Conservation (phyloP, 345 rosid genomes). For the Orychophragmus violaceus region DNA sequence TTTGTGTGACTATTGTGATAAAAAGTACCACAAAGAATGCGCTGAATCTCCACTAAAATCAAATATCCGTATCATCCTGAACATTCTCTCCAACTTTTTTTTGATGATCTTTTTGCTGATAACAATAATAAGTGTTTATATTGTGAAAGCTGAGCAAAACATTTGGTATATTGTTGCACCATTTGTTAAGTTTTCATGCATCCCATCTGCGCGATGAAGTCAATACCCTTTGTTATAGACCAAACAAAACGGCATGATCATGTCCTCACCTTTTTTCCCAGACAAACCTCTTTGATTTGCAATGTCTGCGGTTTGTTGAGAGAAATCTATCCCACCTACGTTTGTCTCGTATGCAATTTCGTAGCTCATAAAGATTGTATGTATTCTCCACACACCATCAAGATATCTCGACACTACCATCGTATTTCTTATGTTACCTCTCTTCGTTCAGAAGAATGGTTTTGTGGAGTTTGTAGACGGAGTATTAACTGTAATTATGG, state of each 20-base stretch:
- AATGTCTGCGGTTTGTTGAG: neutral
- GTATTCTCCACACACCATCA: neutral
- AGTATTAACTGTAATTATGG: neutral
- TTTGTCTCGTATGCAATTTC: neutral
- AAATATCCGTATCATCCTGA: neutral
- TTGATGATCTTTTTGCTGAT: too few species aligned
- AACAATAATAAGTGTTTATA: neutral
- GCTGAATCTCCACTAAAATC: neutral
- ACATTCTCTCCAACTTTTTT: neutral
- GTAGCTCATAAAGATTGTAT: neutral
- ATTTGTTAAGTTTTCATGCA: neutral
- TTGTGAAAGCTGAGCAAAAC: neutral
- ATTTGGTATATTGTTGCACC: neutral
- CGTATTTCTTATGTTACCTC: neutral
- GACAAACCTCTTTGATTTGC: neutral
- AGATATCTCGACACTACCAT: neutral
- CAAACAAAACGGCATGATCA: neutral
- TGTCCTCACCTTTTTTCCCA: neutral
- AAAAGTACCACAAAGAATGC: neutral
- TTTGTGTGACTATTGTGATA: neutral
- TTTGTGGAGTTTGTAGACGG: neutral
- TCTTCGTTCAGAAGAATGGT: neutral
- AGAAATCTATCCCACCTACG: neutral
- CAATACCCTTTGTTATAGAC: neutral
- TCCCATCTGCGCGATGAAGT: neutral